Base-by-base conservation (phyloP, 768 basidiomycete genomes). In the Porpolomopsis calyptriformis region DNA sequence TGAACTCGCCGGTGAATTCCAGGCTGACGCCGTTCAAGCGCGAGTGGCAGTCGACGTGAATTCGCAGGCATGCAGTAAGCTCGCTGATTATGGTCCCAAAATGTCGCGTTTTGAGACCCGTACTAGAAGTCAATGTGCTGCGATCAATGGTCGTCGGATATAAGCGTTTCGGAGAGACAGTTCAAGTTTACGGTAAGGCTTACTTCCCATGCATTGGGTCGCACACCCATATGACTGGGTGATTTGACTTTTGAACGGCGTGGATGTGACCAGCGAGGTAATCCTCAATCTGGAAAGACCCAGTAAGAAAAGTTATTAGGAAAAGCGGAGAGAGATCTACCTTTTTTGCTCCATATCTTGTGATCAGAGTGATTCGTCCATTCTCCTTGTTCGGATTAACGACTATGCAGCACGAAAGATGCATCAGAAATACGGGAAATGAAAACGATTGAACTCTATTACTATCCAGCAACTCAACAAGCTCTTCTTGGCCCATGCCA, bases 131-230 rank as follows among this genome's bases (percentile, higher is more conserved):
- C 46, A 82, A 75, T 1, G 93, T 97, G 66, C 89, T 94, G 50
- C 18, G 16, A 37, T 12, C 34, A 16, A 34, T 24, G 11, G 20
- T 10, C n/a, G 12, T 22, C 19, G 2, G 22, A 24, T 4, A 23
- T 25, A n/a, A 29, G 9, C 5, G 6, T 10, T 20, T 27, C 44
- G 27, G 33, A 42, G 39, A 24, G 42, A 34, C 37, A 25, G 35
- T 14, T 14, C 16, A 43, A 39, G n/a, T n/a, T n/a, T n/a, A n/a
- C n/a, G 49, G 26, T 36, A n/a, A n/a, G 3, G 73, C 86, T 55
- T 57, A 91, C 90, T 97, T 96, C 68, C 93, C 94, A 55, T 98
- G 94, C 94, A 98, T 98, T 2, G 93, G 92, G 64, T 98, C 96
- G 57, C 88, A 93, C 41, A 93, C 76, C 91, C 93, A 98, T 7